Evolutionary conservation across 345 rosid species (phyloP).

Genomic region (Erodium maritimum): DNA sequence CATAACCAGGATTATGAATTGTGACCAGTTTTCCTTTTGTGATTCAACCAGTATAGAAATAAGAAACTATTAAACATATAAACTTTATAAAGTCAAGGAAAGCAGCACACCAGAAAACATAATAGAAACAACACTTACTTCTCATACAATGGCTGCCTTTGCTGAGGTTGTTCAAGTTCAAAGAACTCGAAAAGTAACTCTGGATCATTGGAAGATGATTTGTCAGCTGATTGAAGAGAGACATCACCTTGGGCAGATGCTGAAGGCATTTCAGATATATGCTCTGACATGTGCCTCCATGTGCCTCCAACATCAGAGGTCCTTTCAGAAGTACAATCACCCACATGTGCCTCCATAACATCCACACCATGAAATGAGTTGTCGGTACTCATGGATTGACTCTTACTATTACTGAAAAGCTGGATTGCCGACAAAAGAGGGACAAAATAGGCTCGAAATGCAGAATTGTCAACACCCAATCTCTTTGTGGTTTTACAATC

Average conservation of each 20-base stretch:
- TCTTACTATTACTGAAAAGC: conserved; percentile 22
- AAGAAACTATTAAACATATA: too few species aligned
- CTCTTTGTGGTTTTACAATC: conserved; percentile 28
- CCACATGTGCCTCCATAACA: conserved; percentile 4
- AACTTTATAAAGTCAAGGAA: too few species aligned
- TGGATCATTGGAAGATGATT: conserved; percentile 8
- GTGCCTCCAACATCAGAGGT: conserved; percentile 6
- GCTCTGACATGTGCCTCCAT: neutral
- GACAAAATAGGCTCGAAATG: conserved; percentile 43
- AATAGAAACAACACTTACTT: conserved; percentile 23
- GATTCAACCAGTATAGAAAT: neutral
- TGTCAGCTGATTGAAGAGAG: conserved; percentile 13
- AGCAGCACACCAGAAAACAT: too few species aligned
- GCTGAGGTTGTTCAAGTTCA: conserved; percentile 43
- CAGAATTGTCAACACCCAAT: conserved; percentile 29
- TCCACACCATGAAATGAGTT: conserved; percentile 7
- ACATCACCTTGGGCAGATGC: conserved; percentile 7
- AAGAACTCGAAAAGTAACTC: conserved; percentile 50
- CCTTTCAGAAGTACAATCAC: too few species aligned
- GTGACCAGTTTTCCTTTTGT: too few species aligned
- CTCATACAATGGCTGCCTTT: conserved; percentile 39
- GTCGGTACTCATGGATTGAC: conserved; percentile 1
- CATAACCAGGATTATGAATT: too few species aligned
- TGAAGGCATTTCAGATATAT: conserved; percentile 8
- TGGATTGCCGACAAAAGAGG: conserved; percentile 51